These are phyloP conservation scores for Basidiobolus meristosporus DNA, from an alignment of 371 early-diverging fungal species.

Conservation along the genomic window DNA sequence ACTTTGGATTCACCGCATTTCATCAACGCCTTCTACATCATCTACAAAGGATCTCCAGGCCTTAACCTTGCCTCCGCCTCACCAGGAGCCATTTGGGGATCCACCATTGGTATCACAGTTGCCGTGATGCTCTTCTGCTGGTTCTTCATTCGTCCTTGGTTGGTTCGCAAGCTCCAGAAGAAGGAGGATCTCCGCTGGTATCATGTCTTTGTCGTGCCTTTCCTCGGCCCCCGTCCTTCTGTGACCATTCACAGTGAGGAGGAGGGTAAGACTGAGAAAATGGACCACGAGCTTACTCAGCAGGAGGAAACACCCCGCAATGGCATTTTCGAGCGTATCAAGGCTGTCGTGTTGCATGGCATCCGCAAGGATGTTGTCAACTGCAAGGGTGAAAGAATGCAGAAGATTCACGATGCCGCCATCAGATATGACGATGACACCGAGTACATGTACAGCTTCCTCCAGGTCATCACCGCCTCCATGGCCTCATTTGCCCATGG, in stretches of 20 bases:
- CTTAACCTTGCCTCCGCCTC: constrained; percentile 16
- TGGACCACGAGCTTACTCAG: not conserved
- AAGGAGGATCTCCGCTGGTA: constrained; percentile 49
- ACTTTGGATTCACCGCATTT: constrained; percentile 49
- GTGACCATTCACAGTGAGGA: not conserved
- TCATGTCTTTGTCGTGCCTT: constrained; percentile 32
- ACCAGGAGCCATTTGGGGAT: constrained; percentile 25
- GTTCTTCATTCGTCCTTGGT: constrained; percentile 39
- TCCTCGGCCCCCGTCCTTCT: constrained; percentile 15
- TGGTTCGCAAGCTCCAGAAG: constrained; percentile 32
- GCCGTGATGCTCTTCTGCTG: constrained; percentile 24
- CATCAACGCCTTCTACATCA: constrained; percentile 53
- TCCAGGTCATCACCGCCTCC: constrained; percentile 71
- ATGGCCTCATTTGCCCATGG: constrained; percentile 81
- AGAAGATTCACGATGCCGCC: constrained; percentile 34
- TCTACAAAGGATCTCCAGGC: constrained; percentile 46
- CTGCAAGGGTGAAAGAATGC: constrained; percentile 19
- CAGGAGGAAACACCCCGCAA: not conserved
- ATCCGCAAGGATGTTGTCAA: constrained; percentile 35
- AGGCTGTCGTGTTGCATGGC: constrained; percentile 14
- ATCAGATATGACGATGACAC: constrained; percentile 53
- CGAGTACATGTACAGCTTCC: constrained; percentile 64
- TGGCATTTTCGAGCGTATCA: constrained; percentile 5
- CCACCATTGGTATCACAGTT: constrained; percentile 28
- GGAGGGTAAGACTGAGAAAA: constrained; percentile 1